Base-by-base conservation (phyloP, 2,329 filamentous ascomycete species). In the Zymoseptoria ardabiliae region DNA sequence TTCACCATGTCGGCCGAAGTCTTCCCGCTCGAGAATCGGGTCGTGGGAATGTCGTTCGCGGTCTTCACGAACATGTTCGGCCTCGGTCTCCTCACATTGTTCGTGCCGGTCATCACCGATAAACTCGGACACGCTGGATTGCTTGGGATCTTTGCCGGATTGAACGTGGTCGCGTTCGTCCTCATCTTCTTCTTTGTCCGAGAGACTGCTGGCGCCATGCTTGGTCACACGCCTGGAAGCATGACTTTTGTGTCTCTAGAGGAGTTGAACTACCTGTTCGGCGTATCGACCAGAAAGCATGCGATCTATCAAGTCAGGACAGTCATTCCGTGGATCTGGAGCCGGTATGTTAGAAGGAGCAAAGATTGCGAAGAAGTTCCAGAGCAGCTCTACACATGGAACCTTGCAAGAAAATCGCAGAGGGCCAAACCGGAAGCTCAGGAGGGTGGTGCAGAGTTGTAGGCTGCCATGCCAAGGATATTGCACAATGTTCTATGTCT, bases 1-100 rank as follows among this genome's bases (percentile, higher is more conserved):
- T 89, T 86, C 68, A 82, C 84, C 0, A 87, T 88, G 71, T 83
- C 81, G 2, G 85, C 86, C 41, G 87, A 90, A 70, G 84, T 89
- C 1, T 89, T 86, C 69, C 86, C 87, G 0, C 78, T 89, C 0
- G 87, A 85, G 1, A 85, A 89, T 69, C 81, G 87, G 65, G 63
- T 68, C 67, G 80, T 88, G 11, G 87, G 87, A 56, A 89, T 90
- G 86, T 81, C 81, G 0, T 88, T 82, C 71, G 81, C 85, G 4
- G 86, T 89, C n/a, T 70, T 69, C 61, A 56, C 58, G n/a, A 71
- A 71, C 50, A 60, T 73, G n/a, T 62, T 71, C 13, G 69, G 68
- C 8, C 64, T 65, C 13, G 69, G 68, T 4, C 61, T 71, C 4
- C 58, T 73, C 6, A 66, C 66, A 7, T 61, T 71, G 7, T 69